phyloP scores from a whole-genome alignment of 371 early-diverging fungal species.

The Chytridiales sp. region DNA sequence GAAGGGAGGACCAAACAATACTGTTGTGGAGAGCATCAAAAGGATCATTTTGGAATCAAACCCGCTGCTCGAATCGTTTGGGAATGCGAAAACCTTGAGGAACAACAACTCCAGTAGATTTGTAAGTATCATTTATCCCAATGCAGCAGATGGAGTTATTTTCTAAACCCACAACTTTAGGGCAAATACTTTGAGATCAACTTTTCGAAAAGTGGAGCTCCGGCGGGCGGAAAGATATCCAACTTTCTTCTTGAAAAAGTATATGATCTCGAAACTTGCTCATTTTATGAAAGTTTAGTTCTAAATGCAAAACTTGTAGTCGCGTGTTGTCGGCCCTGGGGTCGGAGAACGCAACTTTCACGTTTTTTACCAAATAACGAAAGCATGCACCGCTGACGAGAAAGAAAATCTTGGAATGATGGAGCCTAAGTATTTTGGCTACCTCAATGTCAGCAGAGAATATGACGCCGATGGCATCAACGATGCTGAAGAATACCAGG shows the following conservation, averaged over 20 bases:
- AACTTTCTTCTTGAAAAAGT: slow-evolving; percentile 98
- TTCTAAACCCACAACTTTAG: slow-evolving; percentile 36
- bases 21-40: slow-evolving; percentile 82
- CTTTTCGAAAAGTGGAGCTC: slow-evolving; percentile 89
- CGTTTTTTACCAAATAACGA: slow-evolving; percentile 73
- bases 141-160: background rate
- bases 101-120: slow-evolving; percentile 99
- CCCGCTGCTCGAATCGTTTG: slow-evolving; percentile 98
- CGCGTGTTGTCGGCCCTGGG: slow-evolving; percentile 95
- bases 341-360: slow-evolving; percentile 97
- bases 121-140: slow-evolving; percentile 50
- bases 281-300: slow-evolving; percentile 1
- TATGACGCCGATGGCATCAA: slow-evolving; percentile 54
- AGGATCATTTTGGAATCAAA: slow-evolving; percentile 96
- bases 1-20: slow-evolving; percentile 67
- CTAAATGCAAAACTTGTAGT: slow-evolving; percentile 25
- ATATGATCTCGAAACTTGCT: background rate
- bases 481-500: slow-evolving; percentile 48
- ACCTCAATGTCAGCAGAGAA: slow-evolving; percentile 43
- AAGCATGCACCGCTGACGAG: slow-evolving; percentile 35
- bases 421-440: slow-evolving; percentile 51
- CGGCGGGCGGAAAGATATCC: slow-evolving; percentile 96
- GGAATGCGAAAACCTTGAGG: slow-evolving; percentile 98
- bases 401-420: slow-evolving; percentile 50
- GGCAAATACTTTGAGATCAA: slow-evolving; percentile 99